A percentile compares a stretch with the other conserved stretches of the same genome.
phyloP scores from a whole-genome alignment of 2,329 filamentous ascomycete species.

The Pezicula radicicola region DNA sequence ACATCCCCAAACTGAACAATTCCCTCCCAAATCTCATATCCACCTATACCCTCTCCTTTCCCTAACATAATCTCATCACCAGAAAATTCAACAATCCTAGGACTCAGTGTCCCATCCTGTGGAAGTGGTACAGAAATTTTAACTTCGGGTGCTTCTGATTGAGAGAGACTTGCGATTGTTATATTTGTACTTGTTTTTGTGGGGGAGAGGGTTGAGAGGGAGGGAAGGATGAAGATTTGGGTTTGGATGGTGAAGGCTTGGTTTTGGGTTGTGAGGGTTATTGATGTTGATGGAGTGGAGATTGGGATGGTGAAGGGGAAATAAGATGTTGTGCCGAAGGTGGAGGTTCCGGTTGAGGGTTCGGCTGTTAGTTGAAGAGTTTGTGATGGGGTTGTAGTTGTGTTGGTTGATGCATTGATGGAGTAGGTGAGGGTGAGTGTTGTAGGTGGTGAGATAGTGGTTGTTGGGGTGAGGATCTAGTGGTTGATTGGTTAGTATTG shows the following conservation, averaged over 20 bases:
- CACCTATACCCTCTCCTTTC: conserved; percentile 1
- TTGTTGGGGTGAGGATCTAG: too few relatives aligned
- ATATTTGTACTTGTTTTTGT: conserved; percentile 7
- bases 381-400: background rate
- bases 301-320: conserved; percentile 15
- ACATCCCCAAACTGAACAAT: conserved; percentile 8
- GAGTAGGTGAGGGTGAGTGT: too few relatives aligned
- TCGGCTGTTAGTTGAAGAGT: conserved; percentile 1
- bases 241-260: conserved; percentile 11
- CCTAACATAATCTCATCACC: background rate
- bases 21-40: conserved; percentile 13
- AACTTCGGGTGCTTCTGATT: conserved; percentile 1
- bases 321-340: conserved; percentile 15
- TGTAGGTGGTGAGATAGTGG: too few relatives aligned
- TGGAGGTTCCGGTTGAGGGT: conserved; percentile 4
- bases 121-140: conserved; percentile 10
- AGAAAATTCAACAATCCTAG: conserved; percentile 8
- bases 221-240: conserved; percentile 13
- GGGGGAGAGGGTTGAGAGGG: conserved; percentile 2
- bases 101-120: conserved; percentile 13
- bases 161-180: conserved; percentile 4
- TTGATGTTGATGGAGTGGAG: conserved; percentile 3
- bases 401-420: too few relatives aligned
- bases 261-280: conserved; percentile 3
- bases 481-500: too few relatives aligned